A percentile compares a stretch with the other conserved stretches of the same genome.
phyloP scores from a whole-genome alignment of 768 basidiomycete species.

The Suillus subalutaceus region DNA sequence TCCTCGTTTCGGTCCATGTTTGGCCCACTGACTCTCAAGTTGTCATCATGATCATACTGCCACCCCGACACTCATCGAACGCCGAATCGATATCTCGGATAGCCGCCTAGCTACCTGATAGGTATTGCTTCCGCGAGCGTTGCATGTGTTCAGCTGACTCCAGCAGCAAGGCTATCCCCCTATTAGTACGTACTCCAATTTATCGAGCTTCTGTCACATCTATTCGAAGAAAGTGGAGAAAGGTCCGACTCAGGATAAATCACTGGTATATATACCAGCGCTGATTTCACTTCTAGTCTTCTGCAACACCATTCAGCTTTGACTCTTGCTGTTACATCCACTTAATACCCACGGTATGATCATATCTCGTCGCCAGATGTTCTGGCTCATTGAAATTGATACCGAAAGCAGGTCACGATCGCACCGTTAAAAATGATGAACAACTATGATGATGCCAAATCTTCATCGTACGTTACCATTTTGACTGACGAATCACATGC shows the following conservation, averaged over 20 bases:
- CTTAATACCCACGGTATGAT: background rate
- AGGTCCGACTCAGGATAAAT: background rate
- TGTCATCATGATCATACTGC: background rate
- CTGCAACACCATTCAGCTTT: background rate
- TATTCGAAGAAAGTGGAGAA: background rate
- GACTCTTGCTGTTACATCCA: background rate
- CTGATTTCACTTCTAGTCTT: background rate
- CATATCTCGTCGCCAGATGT: background rate
- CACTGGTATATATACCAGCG: background rate
- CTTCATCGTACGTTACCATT: background rate
- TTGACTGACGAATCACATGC: background rate
- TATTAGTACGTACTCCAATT: background rate
- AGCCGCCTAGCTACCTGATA: background rate
- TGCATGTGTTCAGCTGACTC: background rate
- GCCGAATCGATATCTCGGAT: conserved; percentile 6
- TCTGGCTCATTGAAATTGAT: background rate
- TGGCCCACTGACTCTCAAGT: background rate
- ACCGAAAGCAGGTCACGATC: background rate
- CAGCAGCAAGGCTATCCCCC: background rate
- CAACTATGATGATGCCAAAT: background rate
- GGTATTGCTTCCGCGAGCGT: background rate
- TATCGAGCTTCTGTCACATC: background rate
- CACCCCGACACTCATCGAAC: background rate
- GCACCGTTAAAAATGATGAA: conserved; percentile 4
- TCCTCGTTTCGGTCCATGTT: background rate